These are phyloP conservation scores for Chalara sp. DNA, from an alignment of 2,329 filamentous ascomycete genomes.

Conservation along the genomic window DNA sequence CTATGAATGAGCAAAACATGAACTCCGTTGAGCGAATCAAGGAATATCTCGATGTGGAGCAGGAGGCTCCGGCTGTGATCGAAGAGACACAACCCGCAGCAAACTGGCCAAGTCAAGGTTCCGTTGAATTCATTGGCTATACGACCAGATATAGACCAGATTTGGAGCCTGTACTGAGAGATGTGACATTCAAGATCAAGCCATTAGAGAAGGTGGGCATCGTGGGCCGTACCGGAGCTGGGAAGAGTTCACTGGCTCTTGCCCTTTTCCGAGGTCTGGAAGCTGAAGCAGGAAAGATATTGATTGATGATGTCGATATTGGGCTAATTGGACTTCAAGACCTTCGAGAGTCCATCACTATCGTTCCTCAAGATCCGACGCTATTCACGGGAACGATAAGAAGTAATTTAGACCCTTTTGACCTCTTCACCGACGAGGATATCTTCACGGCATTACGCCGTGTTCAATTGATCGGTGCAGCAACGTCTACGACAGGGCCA, in stretches of 20 bases:
- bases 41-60: conserved; percentile 93
- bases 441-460: conserved; percentile 81
- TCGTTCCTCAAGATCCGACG: conserved; percentile 95
- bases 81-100: conserved; percentile 69
- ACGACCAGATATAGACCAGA: conserved; percentile 84
- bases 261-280: conserved; percentile 92
- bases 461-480: conserved; percentile 74
- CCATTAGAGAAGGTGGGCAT: conserved; percentile 91
- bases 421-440: conserved; percentile 80
- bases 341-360: conserved; percentile 87
- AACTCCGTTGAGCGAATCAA: conserved; percentile 97
- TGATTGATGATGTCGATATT: conserved; percentile 90
- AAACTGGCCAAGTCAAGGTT: conserved; percentile 80
- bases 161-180: conserved; percentile 77
- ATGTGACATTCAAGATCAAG: conserved; percentile 79
- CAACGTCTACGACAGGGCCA: conserved; percentile 18
- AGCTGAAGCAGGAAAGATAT: conserved; percentile 80
- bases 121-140: conserved; percentile 83
- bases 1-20: conserved; percentile 98
- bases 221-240: conserved; percentile 89
- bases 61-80: conserved; percentile 75
- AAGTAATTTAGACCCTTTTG: conserved; percentile 89
- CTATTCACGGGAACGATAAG: conserved; percentile 89
- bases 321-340: conserved; percentile 87
- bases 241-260: conserved; percentile 90